A percentile compares a stretch with the other conserved stretches of the same genome.
Evolutionary conservation across 2,329 filamentous ascomycete species (phyloP).

Genomic region (Penicillium sp.): DNA sequence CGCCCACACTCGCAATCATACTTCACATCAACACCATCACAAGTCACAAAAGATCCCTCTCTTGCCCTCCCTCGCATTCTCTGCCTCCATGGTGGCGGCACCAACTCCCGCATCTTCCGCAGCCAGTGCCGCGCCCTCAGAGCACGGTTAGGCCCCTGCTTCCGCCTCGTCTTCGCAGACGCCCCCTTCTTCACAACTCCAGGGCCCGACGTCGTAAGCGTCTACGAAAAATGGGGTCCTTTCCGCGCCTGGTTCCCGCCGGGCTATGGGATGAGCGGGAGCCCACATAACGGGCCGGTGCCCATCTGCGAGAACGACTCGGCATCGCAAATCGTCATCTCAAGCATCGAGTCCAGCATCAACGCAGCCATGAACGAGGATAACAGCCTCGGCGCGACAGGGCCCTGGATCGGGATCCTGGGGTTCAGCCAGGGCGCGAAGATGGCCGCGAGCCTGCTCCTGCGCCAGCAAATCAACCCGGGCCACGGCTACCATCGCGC

Average conservation of each 20-base stretch:
- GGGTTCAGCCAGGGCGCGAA: slow-evolving; percentile 73
- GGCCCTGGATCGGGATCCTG: slow-evolving; percentile 64
- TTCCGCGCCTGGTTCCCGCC: slow-evolving; percentile 61
- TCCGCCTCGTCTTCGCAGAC: slow-evolving; percentile 15
- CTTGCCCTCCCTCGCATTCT: slow-evolving; percentile 12
- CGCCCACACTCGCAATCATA: not conserved
- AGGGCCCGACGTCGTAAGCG: slow-evolving; percentile 65
- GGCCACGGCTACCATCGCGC: not conserved
- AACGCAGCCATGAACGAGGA: slow-evolving; percentile 57
- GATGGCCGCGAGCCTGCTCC: slow-evolving; percentile 63
- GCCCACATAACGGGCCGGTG: slow-evolving; percentile 29
- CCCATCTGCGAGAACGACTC: not conserved
- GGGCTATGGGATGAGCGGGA: slow-evolving; percentile 56
- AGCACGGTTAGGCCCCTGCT: not conserved
- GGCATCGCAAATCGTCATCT: slow-evolving; percentile 52
- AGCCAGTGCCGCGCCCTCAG: slow-evolving; percentile 10
- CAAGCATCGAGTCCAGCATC: slow-evolving; percentile 49
- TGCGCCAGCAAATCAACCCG: slow-evolving; percentile 59
- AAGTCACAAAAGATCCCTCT: not conserved
- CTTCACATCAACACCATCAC: not conserved
- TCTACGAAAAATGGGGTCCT: slow-evolving; percentile 70
- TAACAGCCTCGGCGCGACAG: slow-evolving; percentile 54
- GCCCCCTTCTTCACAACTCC: slow-evolving; percentile 41
- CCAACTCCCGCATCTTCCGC: slow-evolving; percentile 12
- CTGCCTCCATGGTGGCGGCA: slow-evolving; percentile 19